Evolutionary conservation across 2,329 filamentous ascomycete species (phyloP).

Genomic region (Biscogniauxia mediterranea): DNA sequence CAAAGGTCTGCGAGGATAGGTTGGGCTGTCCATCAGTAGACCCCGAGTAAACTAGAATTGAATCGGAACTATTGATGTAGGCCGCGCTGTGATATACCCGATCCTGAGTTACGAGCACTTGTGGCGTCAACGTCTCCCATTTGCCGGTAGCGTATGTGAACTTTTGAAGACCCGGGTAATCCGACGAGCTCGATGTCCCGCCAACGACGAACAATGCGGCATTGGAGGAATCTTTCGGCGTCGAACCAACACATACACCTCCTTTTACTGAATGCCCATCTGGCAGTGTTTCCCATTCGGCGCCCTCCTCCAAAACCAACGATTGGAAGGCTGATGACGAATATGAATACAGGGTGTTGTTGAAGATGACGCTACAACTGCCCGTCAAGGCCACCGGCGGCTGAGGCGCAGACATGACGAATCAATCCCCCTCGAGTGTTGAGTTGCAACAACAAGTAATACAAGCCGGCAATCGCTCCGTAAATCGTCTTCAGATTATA

Average conservation of each 20-base stretch:
- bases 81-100: conserved; percentile 72
- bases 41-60: conserved; percentile 80
- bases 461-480: neutral
- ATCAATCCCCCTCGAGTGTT: conserved; percentile 9
- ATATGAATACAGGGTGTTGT: conserved; percentile 83
- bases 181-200: conserved; percentile 54
- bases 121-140: conserved; percentile 48
- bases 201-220: conserved; percentile 79
- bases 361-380: conserved; percentile 78
- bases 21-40: conserved; percentile 57
- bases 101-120: conserved; percentile 58
- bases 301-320: conserved; percentile 65
- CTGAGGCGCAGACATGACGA: conserved; percentile 67
- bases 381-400: conserved; percentile 69
- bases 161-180: conserved; percentile 74
- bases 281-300: conserved; percentile 66
- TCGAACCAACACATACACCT: conserved; percentile 73
- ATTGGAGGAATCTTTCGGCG: conserved; percentile 54
- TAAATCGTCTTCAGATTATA: conserved; percentile 12
- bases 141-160: conserved; percentile 53
- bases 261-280: conserved; percentile 70
- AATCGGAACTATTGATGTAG: conserved; percentile 68
- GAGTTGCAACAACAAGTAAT: conserved; percentile 6
- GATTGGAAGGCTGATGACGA: conserved; percentile 73
- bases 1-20: conserved; percentile 72